Evolutionary conservation across 2,329 filamentous ascomycete species (phyloP).

Genomic region (Penicillium freii): DNA sequence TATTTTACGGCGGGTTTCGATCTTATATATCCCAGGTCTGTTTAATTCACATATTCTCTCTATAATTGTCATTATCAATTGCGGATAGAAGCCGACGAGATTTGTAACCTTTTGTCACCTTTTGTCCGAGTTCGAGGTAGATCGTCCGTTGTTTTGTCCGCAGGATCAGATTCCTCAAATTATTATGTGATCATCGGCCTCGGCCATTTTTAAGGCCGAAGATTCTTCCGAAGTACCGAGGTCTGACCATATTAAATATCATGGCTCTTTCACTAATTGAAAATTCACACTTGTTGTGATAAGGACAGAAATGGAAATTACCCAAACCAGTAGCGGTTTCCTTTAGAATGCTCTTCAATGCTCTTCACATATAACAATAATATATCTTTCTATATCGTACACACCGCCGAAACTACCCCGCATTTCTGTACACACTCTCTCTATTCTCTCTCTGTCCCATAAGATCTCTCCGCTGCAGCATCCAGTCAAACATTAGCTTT

Average conservation of each 20-base stretch:
- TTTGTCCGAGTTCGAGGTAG: no score
- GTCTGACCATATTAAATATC: no score
- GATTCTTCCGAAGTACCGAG: no score
- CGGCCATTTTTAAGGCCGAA: background rate
- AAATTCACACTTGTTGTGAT: no score
- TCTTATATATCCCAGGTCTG: background rate
- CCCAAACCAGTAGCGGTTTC: no score
- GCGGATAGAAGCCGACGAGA: background rate
- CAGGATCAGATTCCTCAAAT: no score
- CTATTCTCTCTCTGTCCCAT: background rate
- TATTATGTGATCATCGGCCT: background rate
- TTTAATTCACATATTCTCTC: background rate
- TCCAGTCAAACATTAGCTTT: background rate
- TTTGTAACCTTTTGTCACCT: background rate
- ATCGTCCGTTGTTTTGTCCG: background rate
- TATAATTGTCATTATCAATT: background rate
- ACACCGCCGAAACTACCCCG: no score
- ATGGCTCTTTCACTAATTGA: no score
- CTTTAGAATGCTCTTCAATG: no score
- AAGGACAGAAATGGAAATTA: no score
- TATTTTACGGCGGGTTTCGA: background rate
- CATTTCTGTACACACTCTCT: background rate
- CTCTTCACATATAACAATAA: no score
- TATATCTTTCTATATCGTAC: no score
- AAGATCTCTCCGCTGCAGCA: background rate